Conservation (phyloP, 148 eudicot species). For the Chenopodium formosanum region DNA sequence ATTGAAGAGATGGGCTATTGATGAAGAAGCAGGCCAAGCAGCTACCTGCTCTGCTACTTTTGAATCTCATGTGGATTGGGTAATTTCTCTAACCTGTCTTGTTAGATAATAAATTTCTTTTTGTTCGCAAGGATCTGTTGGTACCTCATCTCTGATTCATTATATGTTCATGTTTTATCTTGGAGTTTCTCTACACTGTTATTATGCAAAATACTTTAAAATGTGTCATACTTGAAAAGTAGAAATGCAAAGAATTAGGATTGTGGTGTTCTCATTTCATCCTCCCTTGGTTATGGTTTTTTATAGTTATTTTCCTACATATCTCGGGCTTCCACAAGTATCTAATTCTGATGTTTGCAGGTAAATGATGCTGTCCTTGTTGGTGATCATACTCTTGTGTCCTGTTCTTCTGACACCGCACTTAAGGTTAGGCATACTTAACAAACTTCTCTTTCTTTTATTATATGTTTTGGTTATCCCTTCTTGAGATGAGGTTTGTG, state of each 20-base stretch:
- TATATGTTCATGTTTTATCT: neutral
- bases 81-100: slow-evolving; percentile 29
- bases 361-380: slow-evolving; percentile 87
- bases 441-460: neutral
- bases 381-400: slow-evolving; percentile 80
- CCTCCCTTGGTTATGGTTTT: neutral
- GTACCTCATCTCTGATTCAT: neutral
- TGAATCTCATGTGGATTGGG: slow-evolving; percentile 98
- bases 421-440: slow-evolving; percentile 56
- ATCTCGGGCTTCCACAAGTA: neutral
- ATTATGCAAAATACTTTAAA: neutral
- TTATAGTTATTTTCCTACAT: neutral
- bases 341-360: slow-evolving; percentile 40
- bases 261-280: neutral
- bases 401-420: slow-evolving; percentile 94
- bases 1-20: slow-evolving; percentile 79
- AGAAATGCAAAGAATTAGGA: neutral
- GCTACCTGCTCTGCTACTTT: slow-evolving; percentile 82
- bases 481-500: slow-evolving; percentile 10
- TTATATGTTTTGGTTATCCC: neutral
- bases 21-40: slow-evolving; percentile 37
- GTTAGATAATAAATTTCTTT: neutral
- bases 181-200: too few species aligned
- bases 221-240: neutral
- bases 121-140: neutral